A percentile compares a stretch with the other conserved stretches of the same genome.
Evolutionary conservation across 2,329 filamentous ascomycete genomes (phyloP).

Genomic region (Epichloe typhina): DNA sequence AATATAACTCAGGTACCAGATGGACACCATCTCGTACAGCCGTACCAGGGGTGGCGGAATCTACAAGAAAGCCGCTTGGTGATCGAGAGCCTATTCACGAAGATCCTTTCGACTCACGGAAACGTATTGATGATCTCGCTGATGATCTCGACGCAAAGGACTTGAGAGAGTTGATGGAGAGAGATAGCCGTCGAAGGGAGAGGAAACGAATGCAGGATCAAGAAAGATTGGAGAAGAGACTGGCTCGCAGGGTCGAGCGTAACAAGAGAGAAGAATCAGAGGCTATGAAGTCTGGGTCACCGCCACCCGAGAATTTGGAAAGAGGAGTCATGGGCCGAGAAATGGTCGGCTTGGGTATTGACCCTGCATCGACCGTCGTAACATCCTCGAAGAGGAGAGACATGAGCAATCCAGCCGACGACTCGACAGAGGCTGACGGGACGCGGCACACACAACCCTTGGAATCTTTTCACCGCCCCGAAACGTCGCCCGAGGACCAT

Average conservation of each 20-base stretch:
- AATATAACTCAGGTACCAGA: conserved; percentile 54
- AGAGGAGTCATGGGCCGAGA: conserved; percentile 48
- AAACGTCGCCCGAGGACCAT: conserved; percentile 11
- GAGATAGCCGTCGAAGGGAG: conserved; percentile 70
- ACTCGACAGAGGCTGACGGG: conserved; percentile 12
- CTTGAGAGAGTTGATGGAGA: conserved; percentile 77
- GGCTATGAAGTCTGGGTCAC: conserved; percentile 35
- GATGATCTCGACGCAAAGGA: conserved; percentile 77
- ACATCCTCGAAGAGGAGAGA: conserved; percentile 40
- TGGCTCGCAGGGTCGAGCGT: conserved; percentile 55
- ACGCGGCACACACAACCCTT: conserved; percentile 11
- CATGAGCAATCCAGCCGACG: conserved; percentile 11
- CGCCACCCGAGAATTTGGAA: conserved; percentile 43
- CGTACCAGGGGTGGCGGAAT: conserved; percentile 33
- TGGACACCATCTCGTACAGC: conserved; percentile 33
- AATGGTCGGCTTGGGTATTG: conserved; percentile 40
- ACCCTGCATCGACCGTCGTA: conserved; percentile 39
- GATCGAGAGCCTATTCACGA: conserved; percentile 44
- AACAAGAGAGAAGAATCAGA: conserved; percentile 46
- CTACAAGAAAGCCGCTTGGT: conserved; percentile 37
- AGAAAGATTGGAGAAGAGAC: conserved; percentile 49
- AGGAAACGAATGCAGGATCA: conserved; percentile 57
- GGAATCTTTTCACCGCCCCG: conserved; percentile 18
- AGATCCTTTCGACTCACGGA: conserved; percentile 45
- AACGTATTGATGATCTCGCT: conserved; percentile 58